phyloP scores from a whole-genome alignment of 148 eudicot genomes.

The Hydrangea macrophylla region DNA sequence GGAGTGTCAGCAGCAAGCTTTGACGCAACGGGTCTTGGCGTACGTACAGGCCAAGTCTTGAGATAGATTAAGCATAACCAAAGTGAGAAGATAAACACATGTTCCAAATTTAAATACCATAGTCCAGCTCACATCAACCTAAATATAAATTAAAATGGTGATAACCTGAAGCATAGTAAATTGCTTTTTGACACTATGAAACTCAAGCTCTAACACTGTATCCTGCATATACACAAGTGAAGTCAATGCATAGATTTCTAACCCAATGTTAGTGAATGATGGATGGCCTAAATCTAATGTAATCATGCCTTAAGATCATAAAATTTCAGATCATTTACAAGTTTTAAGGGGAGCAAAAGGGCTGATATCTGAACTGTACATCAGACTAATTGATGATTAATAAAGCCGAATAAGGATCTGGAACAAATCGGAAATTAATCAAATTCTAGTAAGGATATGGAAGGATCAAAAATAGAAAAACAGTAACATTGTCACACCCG shows the following conservation, averaged over 20 bases:
- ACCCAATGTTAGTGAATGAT: not conserved
- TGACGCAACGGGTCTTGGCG: conserved; percentile 94
- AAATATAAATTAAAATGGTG: not conserved
- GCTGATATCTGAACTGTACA: too few relatives aligned
- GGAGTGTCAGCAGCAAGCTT: conserved; percentile 99
- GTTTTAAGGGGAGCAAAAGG: too few relatives aligned
- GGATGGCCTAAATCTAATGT: not conserved
- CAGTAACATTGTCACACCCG: too few relatives aligned
- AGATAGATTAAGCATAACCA: conserved; percentile 16
- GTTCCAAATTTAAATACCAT: not conserved
- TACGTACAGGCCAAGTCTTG: conserved; percentile 98
- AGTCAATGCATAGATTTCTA: not conserved
- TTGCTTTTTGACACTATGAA: conserved; percentile 93
- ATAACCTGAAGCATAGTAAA: conserved; percentile 96
- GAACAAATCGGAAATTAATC: too few relatives aligned
- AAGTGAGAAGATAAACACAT: conserved; percentile 14
- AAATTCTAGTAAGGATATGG: too few relatives aligned
- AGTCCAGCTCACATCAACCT: too few relatives aligned
- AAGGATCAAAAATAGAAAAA: too few relatives aligned
- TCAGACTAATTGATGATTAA: too few relatives aligned
- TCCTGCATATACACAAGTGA: conserved; percentile 50
- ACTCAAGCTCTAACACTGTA: conserved; percentile 94
- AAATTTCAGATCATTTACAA: not conserved
- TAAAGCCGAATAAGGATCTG: too few relatives aligned
- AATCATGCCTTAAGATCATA: not conserved